Conservation (phyloP, 129 eudicot species). For the Centella asiatica region DNA sequence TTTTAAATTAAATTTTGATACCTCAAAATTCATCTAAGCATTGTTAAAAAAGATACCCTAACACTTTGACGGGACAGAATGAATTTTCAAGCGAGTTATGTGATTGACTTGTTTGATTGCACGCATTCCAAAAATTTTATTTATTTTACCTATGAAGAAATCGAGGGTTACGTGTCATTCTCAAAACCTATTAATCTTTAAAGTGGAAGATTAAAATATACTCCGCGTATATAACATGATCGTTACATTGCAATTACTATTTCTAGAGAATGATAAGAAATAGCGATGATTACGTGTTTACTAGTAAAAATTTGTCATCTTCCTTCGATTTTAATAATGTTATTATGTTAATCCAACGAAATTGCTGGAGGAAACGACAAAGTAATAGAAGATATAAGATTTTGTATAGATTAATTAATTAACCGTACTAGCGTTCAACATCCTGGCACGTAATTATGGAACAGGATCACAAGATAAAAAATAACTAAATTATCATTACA, state of each 20-base stretch:
- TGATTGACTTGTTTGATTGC: too few species aligned
- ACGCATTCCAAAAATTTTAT: too few species aligned
- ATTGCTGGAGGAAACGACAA: constrained; percentile 5
- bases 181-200: background rate
- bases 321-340: background rate
- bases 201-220: too few species aligned
- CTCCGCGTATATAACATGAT: too few species aligned
- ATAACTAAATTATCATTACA: background rate
- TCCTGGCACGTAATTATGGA: constrained; percentile 2
- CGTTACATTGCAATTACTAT: background rate
- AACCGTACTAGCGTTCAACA: background rate
- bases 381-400: constrained; percentile 3
- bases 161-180: background rate
- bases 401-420: background rate
- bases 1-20: too few species aligned
- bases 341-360: background rate
- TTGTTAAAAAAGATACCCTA: too few species aligned
- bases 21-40: too few species aligned
- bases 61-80: too few species aligned
- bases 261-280: background rate
- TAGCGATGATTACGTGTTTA: background rate
- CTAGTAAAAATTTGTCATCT: background rate
- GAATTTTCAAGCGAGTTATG: too few species aligned
- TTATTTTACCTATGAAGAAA: too few species aligned
- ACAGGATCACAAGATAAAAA: background rate